phyloP scores from a whole-genome alignment of 345 rosid species.

The thale cress (Arabidopsis thaliana) region DNA sequence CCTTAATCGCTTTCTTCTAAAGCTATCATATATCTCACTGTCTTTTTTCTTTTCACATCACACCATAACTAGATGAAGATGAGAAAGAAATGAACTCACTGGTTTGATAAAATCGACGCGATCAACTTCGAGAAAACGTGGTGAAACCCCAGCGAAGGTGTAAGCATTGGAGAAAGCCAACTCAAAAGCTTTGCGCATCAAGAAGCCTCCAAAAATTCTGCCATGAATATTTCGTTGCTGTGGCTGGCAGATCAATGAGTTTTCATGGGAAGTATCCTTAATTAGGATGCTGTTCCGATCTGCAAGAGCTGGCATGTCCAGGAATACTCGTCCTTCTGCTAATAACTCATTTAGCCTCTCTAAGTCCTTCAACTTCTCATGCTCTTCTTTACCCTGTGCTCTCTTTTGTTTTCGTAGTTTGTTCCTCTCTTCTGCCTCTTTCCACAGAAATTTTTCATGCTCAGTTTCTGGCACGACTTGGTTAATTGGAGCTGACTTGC shows the following conservation, averaged over 20 bases:
- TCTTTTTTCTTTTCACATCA: no score
- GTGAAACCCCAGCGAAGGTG: conserved; percentile 84
- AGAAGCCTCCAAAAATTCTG: conserved; percentile 84
- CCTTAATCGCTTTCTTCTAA: not conserved
- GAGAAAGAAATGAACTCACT: conserved; percentile 52
- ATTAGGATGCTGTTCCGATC: conserved; percentile 89
- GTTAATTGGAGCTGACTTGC: conserved; percentile 78
- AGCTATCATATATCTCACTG: conserved; percentile 1
- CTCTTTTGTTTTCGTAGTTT: conserved; percentile 64
- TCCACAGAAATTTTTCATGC: conserved; percentile 69
- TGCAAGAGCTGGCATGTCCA: conserved; percentile 94
- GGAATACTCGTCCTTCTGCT: conserved; percentile 80
- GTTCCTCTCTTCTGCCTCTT: conserved; percentile 85
- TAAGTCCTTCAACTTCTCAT: conserved; percentile 45
- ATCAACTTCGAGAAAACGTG: conserved; percentile 81
- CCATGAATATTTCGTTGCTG: conserved; percentile 90
- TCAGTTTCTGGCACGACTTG: conserved; percentile 69
- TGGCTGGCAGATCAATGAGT: conserved; percentile 84
- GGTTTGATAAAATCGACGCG: conserved; percentile 87
- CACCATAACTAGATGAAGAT: not conserved
- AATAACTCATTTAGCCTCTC: conserved; percentile 65
- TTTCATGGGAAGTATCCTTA: conserved; percentile 63
- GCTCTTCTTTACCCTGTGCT: conserved; percentile 47
- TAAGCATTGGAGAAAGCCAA: conserved; percentile 85
- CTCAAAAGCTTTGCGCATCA: conserved; percentile 88